Evolutionary conservation across 2,329 filamentous ascomycete species (phyloP).

Genomic region (Beauveria sp.): DNA sequence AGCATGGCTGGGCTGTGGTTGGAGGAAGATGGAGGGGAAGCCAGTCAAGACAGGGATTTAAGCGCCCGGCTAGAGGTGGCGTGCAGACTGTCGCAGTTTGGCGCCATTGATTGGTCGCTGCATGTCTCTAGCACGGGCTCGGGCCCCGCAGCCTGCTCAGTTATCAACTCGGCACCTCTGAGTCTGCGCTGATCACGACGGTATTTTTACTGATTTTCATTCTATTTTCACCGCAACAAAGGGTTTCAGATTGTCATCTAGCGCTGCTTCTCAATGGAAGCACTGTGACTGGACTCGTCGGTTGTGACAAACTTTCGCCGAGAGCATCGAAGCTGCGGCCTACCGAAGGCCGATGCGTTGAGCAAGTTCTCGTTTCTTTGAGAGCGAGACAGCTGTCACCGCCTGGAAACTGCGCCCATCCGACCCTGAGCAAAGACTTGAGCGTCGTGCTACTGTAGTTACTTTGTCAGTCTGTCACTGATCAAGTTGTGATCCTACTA

Average conservation of each 20-base stretch:
- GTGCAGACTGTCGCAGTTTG: neutral
- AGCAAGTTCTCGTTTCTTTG: neutral
- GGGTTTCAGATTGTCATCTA: neutral
- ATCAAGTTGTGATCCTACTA: too few species aligned
- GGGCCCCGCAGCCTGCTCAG: neutral
- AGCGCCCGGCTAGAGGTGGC: constrained; percentile 8
- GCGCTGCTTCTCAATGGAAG: neutral
- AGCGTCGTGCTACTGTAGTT: too few species aligned
- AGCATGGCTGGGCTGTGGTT: constrained; percentile 2
- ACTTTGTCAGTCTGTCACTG: neutral
- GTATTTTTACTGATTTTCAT: neutral
- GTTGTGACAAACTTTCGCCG: neutral
- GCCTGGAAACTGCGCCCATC: too few species aligned
- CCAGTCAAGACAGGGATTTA: constrained; percentile 8
- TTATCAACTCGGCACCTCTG: neutral
- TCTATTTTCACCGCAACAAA: neutral
- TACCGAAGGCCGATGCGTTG: neutral
- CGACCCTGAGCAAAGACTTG: too few species aligned
- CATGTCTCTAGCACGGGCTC: constrained; percentile 4
- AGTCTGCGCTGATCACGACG: neutral
- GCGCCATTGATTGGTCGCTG: neutral
- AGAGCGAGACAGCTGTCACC: too few species aligned
- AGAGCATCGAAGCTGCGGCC: neutral
- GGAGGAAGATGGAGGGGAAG: neutral
- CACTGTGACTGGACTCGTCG: neutral